These are phyloP conservation scores for Globisporangium recalcitrans DNA, from an alignment of 352 stramenopile species.

Conservation along the genomic window DNA sequence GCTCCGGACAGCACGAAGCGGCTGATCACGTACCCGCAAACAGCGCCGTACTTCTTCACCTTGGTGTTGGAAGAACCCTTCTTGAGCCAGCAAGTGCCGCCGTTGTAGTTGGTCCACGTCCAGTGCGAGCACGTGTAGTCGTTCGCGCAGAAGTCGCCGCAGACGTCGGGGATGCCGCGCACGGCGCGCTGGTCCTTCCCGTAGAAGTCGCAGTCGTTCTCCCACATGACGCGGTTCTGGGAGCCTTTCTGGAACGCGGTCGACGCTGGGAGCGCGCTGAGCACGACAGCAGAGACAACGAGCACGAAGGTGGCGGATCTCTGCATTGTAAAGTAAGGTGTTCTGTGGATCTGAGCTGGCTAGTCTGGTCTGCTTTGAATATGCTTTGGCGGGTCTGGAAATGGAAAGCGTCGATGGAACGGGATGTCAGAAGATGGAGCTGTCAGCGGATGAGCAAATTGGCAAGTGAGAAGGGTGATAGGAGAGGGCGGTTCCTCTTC, in stretches of 20 bases:
- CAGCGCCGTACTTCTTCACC: conserved; percentile 16
- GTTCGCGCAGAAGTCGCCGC: conserved; percentile 25
- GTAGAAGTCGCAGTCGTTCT: conserved; percentile 42
- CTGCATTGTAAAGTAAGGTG: conserved; percentile 12
- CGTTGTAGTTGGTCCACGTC: conserved; percentile 51
- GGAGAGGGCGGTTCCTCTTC: background rate
- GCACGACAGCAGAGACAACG: conserved; percentile 5
- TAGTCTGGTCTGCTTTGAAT: background rate
- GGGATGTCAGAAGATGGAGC: background rate
- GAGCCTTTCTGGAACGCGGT: conserved; percentile 26
- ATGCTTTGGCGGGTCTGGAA: background rate
- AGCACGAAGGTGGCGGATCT: conserved; percentile 15
- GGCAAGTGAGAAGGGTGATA: background rate
- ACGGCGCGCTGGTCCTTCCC: conserved; percentile 25
- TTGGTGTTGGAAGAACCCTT: conserved; percentile 8
- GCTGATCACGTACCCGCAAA: conserved; percentile 34
- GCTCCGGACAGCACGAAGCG: conserved; percentile 5
- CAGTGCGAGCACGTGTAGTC: conserved; percentile 53
- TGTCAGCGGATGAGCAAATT: background rate
- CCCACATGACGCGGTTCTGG: conserved; percentile 38
- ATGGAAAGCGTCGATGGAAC: background rate
- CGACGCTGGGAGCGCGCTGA: background rate
- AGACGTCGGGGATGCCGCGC: conserved; percentile 27
- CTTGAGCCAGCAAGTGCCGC: conserved; percentile 61
- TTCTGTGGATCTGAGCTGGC: background rate